Evolutionary conservation across 805 yeast species (phyloP).

Genomic region (Yarrowia bubula): DNA sequence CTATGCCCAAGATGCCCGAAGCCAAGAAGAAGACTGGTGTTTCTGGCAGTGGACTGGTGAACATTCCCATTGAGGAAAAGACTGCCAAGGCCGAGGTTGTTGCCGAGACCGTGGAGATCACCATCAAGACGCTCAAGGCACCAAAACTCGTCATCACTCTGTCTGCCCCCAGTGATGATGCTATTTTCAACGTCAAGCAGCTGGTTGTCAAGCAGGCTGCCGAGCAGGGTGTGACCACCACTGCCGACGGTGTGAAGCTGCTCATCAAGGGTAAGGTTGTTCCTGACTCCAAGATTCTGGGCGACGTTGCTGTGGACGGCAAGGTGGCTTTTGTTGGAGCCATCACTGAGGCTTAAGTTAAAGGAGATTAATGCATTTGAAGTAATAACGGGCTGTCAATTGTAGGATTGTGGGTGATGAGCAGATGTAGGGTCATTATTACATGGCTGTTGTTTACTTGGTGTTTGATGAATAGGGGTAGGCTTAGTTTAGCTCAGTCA

Average conservation of each 20-base stretch:
- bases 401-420: background rate
- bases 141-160: slow-evolving; percentile 12
- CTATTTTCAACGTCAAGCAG: slow-evolving; percentile 22
- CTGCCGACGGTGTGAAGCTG: slow-evolving; percentile 13
- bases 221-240: slow-evolving; percentile 4
- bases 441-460: too few species aligned
- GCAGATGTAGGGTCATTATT: too few species aligned
- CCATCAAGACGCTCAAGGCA: slow-evolving; percentile 21
- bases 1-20: slow-evolving; percentile 26
- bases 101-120: slow-evolving; percentile 20
- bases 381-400: background rate
- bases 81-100: background rate
- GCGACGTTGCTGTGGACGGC: slow-evolving; percentile 23
- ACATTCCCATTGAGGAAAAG: slow-evolving; percentile 11
- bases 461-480: too few species aligned
- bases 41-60: slow-evolving; percentile 8
- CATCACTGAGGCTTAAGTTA: slow-evolving; percentile 3
- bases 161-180: slow-evolving; percentile 10
- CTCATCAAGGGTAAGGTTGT: slow-evolving; percentile 28
- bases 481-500: too few species aligned
- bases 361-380: slow-evolving; percentile 1
- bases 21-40: slow-evolving; percentile 17
- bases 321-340: slow-evolving; percentile 23
- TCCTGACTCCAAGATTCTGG: slow-evolving; percentile 28
- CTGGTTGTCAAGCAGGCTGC: slow-evolving; percentile 23